These are phyloP conservation scores for Cordyceps tenuipes DNA, from an alignment of 2,329 filamentous ascomycete species.

Conservation along the genomic window DNA sequence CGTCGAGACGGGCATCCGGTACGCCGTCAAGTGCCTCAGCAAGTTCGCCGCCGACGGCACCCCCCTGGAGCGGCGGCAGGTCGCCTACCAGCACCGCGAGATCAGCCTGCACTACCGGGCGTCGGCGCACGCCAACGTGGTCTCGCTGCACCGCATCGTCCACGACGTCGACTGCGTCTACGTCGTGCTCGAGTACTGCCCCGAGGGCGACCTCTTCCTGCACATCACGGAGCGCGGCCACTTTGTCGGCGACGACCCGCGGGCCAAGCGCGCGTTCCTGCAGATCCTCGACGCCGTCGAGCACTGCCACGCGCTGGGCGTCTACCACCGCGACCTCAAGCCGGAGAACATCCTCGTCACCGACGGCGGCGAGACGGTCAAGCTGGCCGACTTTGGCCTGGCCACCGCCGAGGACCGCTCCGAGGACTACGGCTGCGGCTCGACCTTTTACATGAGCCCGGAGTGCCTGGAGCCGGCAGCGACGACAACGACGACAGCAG, in stretches of 20 bases:
- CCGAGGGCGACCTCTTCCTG: conserved; percentile 91
- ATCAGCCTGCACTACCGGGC: conserved; percentile 86
- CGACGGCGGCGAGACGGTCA: conserved; percentile 80
- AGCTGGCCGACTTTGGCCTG: conserved; percentile 94
- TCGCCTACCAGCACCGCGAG: conserved; percentile 85
- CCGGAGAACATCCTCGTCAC: conserved; percentile 96
- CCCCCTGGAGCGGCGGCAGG: conserved; percentile 73
- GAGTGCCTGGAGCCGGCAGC: conserved; percentile 81
- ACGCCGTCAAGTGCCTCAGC: conserved; percentile 95
- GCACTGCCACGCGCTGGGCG: conserved; percentile 85
- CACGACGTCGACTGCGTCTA: conserved; percentile 88
- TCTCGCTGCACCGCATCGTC: conserved; percentile 89
- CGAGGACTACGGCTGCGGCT: conserved; percentile 94
- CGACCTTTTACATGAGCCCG: conserved; percentile 99
- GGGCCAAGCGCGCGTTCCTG: conserved; percentile 81
- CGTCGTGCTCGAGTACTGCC: conserved; percentile 94
- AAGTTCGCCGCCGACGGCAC: conserved; percentile 68
- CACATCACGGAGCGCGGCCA: conserved; percentile 94
- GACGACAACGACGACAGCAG: conserved; percentile 34
- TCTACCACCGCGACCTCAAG: conserved; percentile 96
- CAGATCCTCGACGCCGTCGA: conserved; percentile 95
- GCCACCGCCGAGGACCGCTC: conserved; percentile 78
- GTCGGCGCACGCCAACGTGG: conserved; percentile 84
- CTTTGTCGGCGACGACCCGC: conserved; percentile 84
- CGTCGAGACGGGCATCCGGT: conserved; percentile 69